Evolutionary conservation across 2,329 filamentous ascomycete species (phyloP), one percentile per base, ranked within the genome.

Genomic region (Paecilomyces formosus): DNA sequence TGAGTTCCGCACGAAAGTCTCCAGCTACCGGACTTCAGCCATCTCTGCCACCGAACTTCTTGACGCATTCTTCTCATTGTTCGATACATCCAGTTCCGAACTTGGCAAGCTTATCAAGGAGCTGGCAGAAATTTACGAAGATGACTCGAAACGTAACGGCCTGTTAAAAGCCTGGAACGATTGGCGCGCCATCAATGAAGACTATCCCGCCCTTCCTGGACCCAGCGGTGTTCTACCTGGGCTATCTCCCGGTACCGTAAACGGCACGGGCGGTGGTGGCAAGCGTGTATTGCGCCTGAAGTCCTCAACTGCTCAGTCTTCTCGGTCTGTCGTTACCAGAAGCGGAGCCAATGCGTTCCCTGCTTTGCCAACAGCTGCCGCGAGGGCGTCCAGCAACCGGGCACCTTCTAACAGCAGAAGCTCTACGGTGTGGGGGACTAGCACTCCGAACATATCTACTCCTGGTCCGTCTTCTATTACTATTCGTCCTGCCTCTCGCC

Each of bases 161-260:
- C 78, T 99, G 2, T 83, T 92, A 26, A 88, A 88, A 66, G 90
- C 92, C 1, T 97, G 93, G 92, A 90, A 91, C 65, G 90, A 96
- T 74, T 97, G 93, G 90, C 90, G 90, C 53, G 92, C 92, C 39
- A 94, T 96, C 75, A 95, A 96, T 64, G 92, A 97, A 74, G 92
- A 97, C 71, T 97, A 97, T 65, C 93, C 93, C 0, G 90, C 89
- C 1, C 79, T 97, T 0, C 92, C 93, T 1, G 88, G 88, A 0
- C 82, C 90, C 0, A 83, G 84, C 57, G 88, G 88, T 55, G 84
- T 88, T 74, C 81, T 86, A 39, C 86, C 87, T 26, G 78, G 77
- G 3, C 73, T 80, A 53, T 73, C 76, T 1, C 70, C 79, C 4
- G 74, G 76, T 24, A 70, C 73, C 65, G 66, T 71, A 58, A 75